These are phyloP conservation scores for Aureobasidium sp. DNA, from an alignment of 2,329 filamentous ascomycete species.

Conservation along the genomic window DNA sequence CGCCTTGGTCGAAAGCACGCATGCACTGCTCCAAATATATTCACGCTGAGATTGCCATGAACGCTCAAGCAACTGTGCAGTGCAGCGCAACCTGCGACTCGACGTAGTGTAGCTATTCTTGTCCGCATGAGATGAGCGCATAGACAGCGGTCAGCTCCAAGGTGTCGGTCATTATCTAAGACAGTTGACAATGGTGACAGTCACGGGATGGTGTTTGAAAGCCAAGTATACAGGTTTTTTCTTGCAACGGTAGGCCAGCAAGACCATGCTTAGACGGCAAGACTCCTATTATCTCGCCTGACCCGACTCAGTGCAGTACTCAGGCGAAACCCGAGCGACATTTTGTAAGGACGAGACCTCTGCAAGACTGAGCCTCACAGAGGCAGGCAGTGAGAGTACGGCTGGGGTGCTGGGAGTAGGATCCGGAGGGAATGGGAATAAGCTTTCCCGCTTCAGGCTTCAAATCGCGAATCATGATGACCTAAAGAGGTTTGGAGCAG, in stretches of 20 bases:
- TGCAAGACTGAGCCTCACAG: background rate
- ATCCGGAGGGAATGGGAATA: conserved; percentile 5
- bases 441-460: background rate
- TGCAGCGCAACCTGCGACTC: conserved; percentile 6
- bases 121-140: background rate
- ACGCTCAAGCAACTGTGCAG: conserved; percentile 9
- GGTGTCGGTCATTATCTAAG: background rate
- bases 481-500: background rate
- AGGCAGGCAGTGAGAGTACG: conserved; percentile 12
- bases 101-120: conserved; percentile 10
- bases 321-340: conserved; percentile 9
- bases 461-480: background rate
- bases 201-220: too few species aligned
- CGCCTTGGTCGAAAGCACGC: background rate
- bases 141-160: background rate
- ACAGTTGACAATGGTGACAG: background rate
- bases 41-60: background rate
- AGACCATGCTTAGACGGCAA: too few species aligned
- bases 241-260: too few species aligned
- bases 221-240: too few species aligned
- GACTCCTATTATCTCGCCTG: background rate
- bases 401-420: background rate
- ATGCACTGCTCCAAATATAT: background rate
- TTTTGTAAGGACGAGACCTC: background rate
- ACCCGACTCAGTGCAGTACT: background rate